These are phyloP conservation scores for Coleophoma crateriformis DNA, from an alignment of 2,329 filamentous ascomycete genomes.

Conservation along the genomic window DNA sequence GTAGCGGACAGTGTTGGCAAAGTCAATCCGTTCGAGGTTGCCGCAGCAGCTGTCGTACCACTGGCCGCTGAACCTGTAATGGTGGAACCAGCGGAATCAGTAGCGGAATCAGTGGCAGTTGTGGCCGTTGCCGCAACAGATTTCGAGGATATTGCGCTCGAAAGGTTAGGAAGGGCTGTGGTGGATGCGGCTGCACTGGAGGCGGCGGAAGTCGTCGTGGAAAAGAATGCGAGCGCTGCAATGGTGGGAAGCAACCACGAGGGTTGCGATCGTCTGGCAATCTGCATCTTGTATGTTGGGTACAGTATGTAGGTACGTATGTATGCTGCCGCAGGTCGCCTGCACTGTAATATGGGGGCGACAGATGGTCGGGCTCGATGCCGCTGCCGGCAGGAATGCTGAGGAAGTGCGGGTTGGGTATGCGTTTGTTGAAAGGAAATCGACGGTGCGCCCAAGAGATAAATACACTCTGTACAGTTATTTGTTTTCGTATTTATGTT, in stretches of 20 bases:
- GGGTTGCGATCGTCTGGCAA: conserved; percentile 6
- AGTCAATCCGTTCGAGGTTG: conserved; percentile 1
- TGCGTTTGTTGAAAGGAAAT: not conserved
- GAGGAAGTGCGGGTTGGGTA: not conserved
- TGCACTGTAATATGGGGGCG: not conserved
- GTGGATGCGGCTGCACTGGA: not conserved
- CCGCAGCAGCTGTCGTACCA: conserved; percentile 2
- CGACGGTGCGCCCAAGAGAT: not conserved
- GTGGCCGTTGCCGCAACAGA: conserved; percentile 12
- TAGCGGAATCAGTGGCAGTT: conserved; percentile 5
- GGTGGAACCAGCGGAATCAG: conserved; percentile 13
- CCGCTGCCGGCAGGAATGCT: not conserved
- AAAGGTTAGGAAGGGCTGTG: conserved; percentile 13
- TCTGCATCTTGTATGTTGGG: conserved; percentile 11
- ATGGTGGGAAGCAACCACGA: conserved; percentile 8
- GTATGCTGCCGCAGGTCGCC: not conserved
- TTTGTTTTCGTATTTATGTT: too few relatives aligned
- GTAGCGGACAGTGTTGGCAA: too few relatives aligned
- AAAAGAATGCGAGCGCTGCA: conserved; percentile 11
- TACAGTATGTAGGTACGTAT: not conserved
- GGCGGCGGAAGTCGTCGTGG: conserved; percentile 10
- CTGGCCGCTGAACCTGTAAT: conserved; percentile 3
- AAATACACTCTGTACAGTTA: not conserved
- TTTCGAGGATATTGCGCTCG: conserved; percentile 15
- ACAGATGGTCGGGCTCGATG: not conserved